Evolutionary conservation across 306 rosid species (phyloP).

Genomic region (Notholithocarpus densiflorus): DNA sequence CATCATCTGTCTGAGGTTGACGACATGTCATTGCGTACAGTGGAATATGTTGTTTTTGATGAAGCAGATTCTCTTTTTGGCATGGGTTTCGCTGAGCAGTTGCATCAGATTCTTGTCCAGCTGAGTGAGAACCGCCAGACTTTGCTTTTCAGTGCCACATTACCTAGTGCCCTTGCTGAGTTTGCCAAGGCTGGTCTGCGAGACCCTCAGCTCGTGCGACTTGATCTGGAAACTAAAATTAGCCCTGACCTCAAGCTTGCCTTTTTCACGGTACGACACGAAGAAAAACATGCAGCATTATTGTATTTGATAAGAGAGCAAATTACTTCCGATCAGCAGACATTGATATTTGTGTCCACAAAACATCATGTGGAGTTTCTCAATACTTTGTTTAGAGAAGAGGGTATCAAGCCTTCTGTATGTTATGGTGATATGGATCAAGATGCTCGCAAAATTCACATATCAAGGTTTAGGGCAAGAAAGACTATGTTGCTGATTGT

Average conservation of each 20-base stretch:
- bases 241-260: slow-evolving; percentile 85
- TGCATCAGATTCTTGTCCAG: slow-evolving; percentile 73
- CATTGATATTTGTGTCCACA: slow-evolving; percentile 82
- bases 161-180: slow-evolving; percentile 93
- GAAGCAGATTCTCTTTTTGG: slow-evolving; percentile 85
- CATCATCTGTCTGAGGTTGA: slow-evolving; percentile 89
- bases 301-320: slow-evolving; percentile 79
- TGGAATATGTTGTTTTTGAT: slow-evolving; percentile 89
- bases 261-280: slow-evolving; percentile 77
- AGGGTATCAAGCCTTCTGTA: slow-evolving; percentile 85
- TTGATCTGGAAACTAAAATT: slow-evolving; percentile 82
- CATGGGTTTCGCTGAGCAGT: slow-evolving; percentile 90
- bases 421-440: slow-evolving; percentile 98
- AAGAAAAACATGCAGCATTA: slow-evolving; percentile 75
- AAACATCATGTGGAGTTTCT: slow-evolving; percentile 89
- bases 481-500: slow-evolving; percentile 90
- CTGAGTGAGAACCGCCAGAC: slow-evolving; percentile 87
- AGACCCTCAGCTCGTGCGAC: slow-evolving; percentile 84
- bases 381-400: slow-evolving; percentile 62
- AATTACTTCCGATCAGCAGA: slow-evolving; percentile 68
- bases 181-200: slow-evolving; percentile 95
- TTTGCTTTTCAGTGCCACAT: slow-evolving; percentile 84
- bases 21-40: slow-evolving; percentile 76
- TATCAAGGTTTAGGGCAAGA: slow-evolving; percentile 79
- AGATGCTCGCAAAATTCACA: slow-evolving; percentile 90